Evolutionary conservation across 345 rosid species (phyloP).

Genomic region (Rhodamnia argentea): DNA sequence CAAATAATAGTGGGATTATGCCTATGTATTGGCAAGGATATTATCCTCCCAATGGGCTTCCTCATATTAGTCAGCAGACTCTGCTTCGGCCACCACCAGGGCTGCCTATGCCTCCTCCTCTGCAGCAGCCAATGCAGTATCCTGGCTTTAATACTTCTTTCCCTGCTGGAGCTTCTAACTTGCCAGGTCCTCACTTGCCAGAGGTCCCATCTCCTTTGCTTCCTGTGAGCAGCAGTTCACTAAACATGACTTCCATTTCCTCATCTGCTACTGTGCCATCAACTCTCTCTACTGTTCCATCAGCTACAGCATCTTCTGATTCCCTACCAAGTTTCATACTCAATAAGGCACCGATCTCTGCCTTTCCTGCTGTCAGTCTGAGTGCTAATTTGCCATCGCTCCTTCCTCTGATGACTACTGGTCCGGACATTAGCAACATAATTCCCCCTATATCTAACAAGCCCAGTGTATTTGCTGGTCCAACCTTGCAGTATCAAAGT

Average conservation of each 20-base stretch:
- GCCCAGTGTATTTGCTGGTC: conserved; percentile 32
- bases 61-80: conserved; percentile 79
- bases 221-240: conserved; percentile 27
- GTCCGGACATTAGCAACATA: conserved; percentile 31
- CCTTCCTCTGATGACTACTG: conserved; percentile 38
- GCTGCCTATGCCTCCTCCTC: conserved; percentile 48
- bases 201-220: conserved; percentile 34
- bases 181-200: conserved; percentile 46
- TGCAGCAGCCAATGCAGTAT: conserved; percentile 69
- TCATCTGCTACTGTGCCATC: conserved; percentile 23
- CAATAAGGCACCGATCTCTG: conserved; percentile 31
- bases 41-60: conserved; percentile 71
- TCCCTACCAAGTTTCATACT: conserved; percentile 36
- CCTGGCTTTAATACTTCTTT: conserved; percentile 53
- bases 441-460: conserved; percentile 30
- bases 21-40: conserved; percentile 94
- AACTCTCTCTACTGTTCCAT: background rate
- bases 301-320: conserved; percentile 48
- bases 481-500: conserved; percentile 35
- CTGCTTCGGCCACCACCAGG: conserved; percentile 73
- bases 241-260: conserved; percentile 22
- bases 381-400: conserved; percentile 35
- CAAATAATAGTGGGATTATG: conserved; percentile 54
- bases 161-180: conserved; percentile 34
- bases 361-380: conserved; percentile 30